Conservation (phyloP, 208 protist genomes). For the Acanthamoeba triangularis region DNA sequence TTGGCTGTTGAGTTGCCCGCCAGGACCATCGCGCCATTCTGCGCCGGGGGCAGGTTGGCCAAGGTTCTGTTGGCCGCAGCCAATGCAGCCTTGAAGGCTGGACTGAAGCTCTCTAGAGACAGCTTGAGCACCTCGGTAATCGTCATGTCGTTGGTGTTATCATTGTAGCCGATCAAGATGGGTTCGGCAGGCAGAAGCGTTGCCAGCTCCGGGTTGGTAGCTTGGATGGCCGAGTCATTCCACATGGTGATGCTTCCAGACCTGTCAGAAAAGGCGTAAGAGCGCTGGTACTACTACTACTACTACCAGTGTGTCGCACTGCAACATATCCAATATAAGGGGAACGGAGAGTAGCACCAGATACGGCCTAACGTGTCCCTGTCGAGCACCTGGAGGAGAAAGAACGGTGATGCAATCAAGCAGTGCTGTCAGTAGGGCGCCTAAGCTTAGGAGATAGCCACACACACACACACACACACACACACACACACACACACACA, state of each 20-base stretch:
- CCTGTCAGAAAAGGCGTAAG: neutral
- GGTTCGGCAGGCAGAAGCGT: neutral
- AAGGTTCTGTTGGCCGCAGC: neutral
- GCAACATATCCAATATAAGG: neutral
- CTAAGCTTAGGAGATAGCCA: too few relatives aligned
- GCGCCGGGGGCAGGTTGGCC: neutral
- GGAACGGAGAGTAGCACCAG: neutral
- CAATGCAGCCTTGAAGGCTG: neutral
- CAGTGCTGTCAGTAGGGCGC: too few relatives aligned
- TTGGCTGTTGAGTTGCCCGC: neutral
- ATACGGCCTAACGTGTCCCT: neutral
- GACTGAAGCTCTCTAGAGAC: neutral
- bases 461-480: too few relatives aligned
- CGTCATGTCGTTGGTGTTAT: neutral
- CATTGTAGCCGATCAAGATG: conserved; percentile 4
- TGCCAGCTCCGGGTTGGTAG: neutral
- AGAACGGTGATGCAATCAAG: too few relatives aligned
- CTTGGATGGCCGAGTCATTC: conserved; percentile 24
- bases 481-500: too few relatives aligned
- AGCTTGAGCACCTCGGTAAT: conserved; percentile 9
- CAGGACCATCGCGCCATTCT: neutral
- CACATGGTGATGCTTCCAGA: conserved; percentile 29
- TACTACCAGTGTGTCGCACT: too few relatives aligned
- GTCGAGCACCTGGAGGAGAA: neutral
- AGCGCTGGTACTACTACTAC: neutral